Conservation (phyloP, 139 green algal genomes). For the Pleodorina starrii region DNA sequence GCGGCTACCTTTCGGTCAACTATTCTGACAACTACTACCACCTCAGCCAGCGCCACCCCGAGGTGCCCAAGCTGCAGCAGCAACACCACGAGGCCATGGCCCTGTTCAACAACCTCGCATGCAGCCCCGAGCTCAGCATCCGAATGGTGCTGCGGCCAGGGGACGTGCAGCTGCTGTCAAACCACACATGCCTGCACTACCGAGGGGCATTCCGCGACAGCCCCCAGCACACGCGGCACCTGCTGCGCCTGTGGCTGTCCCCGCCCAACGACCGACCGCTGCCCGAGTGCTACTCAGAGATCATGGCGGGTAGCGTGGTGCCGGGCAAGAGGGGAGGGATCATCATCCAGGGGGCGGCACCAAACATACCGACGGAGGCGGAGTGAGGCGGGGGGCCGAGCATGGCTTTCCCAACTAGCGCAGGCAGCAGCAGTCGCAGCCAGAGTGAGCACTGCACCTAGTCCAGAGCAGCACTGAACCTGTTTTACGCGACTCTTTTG, state of each 20-base stretch:
- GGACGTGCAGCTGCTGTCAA: slow-evolving; percentile 80
- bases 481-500: too few relatives aligned
- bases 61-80: slow-evolving; percentile 61
- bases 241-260: slow-evolving; percentile 82
- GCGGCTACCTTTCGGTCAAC: slow-evolving; percentile 63
- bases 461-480: too few relatives aligned
- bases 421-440: too few relatives aligned
- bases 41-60: slow-evolving; percentile 67
- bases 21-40: slow-evolving; percentile 73
- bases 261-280: slow-evolving; percentile 65
- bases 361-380: slow-evolving; percentile 58
- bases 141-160: slow-evolving; percentile 73
- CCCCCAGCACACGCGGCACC: slow-evolving; percentile 69
- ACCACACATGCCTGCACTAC: slow-evolving; percentile 73
- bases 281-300: slow-evolving; percentile 65
- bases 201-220: slow-evolving; percentile 63
- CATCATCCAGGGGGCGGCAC: slow-evolving; percentile 50
- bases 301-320: slow-evolving; percentile 57
- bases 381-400: slow-evolving; percentile 54
- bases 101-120: slow-evolving; percentile 67
- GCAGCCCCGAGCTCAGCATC: slow-evolving; percentile 62
- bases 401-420: too few relatives aligned
- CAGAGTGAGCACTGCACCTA: too few relatives aligned
- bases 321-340: slow-evolving; percentile 66
- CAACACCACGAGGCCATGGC: slow-evolving; percentile 50